Evolutionary conservation across 345 rosid genomes (phyloP).

Genomic region (Salix viminalis): DNA sequence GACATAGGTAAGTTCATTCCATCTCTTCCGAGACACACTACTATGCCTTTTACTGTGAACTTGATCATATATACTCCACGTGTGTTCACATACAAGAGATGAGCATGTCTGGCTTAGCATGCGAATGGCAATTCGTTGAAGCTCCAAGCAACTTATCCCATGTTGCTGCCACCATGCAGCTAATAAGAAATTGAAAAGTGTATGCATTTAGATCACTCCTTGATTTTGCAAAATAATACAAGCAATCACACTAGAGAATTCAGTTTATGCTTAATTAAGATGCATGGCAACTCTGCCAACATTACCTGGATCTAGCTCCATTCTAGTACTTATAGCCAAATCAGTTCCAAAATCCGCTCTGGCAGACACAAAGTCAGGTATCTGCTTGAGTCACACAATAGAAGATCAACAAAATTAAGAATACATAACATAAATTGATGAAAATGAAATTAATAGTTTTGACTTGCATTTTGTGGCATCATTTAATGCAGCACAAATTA

Average conservation of each 20-base stretch:
- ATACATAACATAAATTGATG: not conserved
- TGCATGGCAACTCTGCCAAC: not conserved
- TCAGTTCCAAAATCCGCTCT: constrained; percentile 73
- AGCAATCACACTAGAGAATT: constrained; percentile 1
- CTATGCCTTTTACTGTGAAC: constrained; percentile 51
- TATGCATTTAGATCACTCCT: not conserved
- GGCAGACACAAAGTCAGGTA: constrained; percentile 75
- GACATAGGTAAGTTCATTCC: constrained; percentile 59
- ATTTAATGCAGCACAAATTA: not conserved
- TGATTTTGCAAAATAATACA: constrained; percentile 1
- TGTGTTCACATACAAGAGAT: constrained; percentile 67
- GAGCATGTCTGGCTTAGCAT: constrained; percentile 87
- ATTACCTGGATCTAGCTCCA: constrained; percentile 84
- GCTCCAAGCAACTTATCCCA: constrained; percentile 78
- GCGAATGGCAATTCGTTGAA: constrained; percentile 74
- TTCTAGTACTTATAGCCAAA: constrained; percentile 72
- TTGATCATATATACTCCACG: constrained; percentile 66
- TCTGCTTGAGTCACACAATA: constrained; percentile 33
- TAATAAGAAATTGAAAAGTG: constrained; percentile 19
- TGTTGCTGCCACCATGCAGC: constrained; percentile 91
- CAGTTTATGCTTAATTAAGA: constrained; percentile 5
- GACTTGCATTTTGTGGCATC: not conserved
- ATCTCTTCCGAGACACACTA: constrained; percentile 45
- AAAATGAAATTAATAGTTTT: not conserved
- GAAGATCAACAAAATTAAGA: not conserved